These are phyloP conservation scores for Coprinellus micaceus DNA, from an alignment of 768 basidiomycete species.

Conservation along the genomic window DNA sequence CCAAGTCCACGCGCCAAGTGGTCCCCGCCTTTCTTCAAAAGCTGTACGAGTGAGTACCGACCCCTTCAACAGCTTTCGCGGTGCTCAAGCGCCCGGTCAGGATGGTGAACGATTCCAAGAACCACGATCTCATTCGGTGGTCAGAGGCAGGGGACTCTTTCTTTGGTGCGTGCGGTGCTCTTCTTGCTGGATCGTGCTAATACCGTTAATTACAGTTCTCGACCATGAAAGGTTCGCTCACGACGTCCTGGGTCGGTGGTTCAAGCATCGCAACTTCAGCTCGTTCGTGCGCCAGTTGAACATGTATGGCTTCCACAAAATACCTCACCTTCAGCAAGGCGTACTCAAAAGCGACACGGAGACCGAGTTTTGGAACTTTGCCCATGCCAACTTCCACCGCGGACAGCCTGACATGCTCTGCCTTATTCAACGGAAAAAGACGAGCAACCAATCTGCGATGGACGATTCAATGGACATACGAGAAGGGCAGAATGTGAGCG, in stretches of 20 bases:
- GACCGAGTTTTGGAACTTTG: slow-evolving; percentile 88
- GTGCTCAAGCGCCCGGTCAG: slow-evolving; percentile 35
- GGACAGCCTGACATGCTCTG: slow-evolving; percentile 86
- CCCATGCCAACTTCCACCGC: slow-evolving; percentile 83
- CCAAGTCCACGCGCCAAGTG: slow-evolving; percentile 34
- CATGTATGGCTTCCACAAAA: slow-evolving; percentile 95
- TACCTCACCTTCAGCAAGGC: slow-evolving; percentile 94
- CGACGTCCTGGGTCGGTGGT: slow-evolving; percentile 89
- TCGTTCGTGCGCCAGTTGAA: slow-evolving; percentile 92
- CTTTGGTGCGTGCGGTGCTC: slow-evolving; percentile 53
- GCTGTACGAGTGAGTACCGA: slow-evolving; percentile 72
- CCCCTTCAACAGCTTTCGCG: slow-evolving; percentile 2
- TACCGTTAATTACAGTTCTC: slow-evolving; percentile 52
- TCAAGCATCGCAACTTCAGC: slow-evolving; percentile 95
- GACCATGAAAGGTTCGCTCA: slow-evolving; percentile 89
- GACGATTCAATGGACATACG: slow-evolving; percentile 36
- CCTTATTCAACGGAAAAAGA: slow-evolving; percentile 84
- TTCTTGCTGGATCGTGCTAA: not conserved
- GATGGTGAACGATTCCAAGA: slow-evolving; percentile 86
- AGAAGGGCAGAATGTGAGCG: slow-evolving; percentile 13
- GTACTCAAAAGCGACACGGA: slow-evolving; percentile 81
- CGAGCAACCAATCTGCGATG: slow-evolving; percentile 37
- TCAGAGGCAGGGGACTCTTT: slow-evolving; percentile 89
- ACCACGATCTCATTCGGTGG: slow-evolving; percentile 88
- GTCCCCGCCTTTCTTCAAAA: slow-evolving; percentile 89